Evolutionary conservation across 1,284 basidiomycete genomes (phyloP).

Genomic region (Flammula alnicola): DNA sequence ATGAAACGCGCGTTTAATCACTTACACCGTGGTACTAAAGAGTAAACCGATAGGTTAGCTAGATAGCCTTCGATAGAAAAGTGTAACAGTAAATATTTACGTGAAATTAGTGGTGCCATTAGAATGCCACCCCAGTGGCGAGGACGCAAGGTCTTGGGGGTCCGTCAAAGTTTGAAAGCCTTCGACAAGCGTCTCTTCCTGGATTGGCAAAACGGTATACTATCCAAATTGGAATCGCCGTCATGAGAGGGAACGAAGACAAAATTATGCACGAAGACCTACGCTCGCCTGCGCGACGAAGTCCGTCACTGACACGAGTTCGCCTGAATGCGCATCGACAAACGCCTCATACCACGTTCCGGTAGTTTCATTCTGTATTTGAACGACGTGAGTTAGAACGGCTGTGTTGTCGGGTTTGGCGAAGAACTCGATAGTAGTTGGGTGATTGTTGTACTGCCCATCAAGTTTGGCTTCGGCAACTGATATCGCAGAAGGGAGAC

Average conservation of each 20-base stretch:
- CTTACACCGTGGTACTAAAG: not conserved
- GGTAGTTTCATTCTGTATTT: constrained; percentile 54
- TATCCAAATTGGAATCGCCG: constrained; percentile 17
- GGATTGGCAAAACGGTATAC: constrained; percentile 51
- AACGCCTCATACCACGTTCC: constrained; percentile 65
- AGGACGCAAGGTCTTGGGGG: constrained; percentile 44
- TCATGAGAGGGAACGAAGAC: not conserved
- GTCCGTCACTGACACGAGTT: constrained; percentile 55
- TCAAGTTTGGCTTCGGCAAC: not conserved
- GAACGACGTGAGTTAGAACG: constrained; percentile 51
- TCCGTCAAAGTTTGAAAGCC: constrained; percentile 46
- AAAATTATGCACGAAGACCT: constrained; percentile 26
- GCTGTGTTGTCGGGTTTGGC: constrained; percentile 47
- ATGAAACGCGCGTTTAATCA: no score
- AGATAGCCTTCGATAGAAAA: not conserved
- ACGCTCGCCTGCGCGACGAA: constrained; percentile 51
- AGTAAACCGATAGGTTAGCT: not conserved
- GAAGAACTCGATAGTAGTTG: constrained; percentile 39
- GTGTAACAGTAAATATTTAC: not conserved
- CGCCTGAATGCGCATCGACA: constrained; percentile 57
- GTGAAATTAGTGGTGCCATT: not conserved
- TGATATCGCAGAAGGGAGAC: not conserved
- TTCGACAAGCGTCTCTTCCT: constrained; percentile 40
- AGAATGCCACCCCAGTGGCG: constrained; percentile 48
- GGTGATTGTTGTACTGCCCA: constrained; percentile 28